Conservation (phyloP, 2,329 filamentous ascomycete species). For the Fusarium albosuccineum region DNA sequence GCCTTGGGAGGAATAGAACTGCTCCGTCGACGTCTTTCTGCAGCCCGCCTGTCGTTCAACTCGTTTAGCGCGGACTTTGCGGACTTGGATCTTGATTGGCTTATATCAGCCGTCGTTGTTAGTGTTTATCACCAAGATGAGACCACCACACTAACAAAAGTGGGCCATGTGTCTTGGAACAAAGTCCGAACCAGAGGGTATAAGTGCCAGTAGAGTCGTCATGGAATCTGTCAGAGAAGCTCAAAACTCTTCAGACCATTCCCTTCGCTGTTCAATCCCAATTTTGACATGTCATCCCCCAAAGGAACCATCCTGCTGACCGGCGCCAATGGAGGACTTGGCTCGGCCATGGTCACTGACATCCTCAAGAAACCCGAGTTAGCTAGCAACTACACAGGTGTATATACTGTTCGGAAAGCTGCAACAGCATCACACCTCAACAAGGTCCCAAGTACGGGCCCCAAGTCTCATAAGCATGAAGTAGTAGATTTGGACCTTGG, state of each 20-base stretch:
- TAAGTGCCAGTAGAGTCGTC: constrained; percentile 22
- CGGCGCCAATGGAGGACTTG: constrained; percentile 56
- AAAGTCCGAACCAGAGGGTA: constrained; percentile 16
- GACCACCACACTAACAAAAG: constrained; percentile 29
- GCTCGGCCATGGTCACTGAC: constrained; percentile 49
- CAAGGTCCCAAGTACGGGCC: constrained; percentile 38
- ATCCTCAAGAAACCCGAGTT: constrained; percentile 48
- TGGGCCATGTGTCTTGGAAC: neutral
- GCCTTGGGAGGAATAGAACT: neutral
- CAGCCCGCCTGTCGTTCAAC: neutral
- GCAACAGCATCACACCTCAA: constrained; percentile 48
- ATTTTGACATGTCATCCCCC: constrained; percentile 26
- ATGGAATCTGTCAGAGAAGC: neutral
- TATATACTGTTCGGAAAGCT: constrained; percentile 54
- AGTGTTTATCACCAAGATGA: neutral
- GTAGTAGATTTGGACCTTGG: constrained; percentile 51
- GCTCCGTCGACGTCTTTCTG: neutral
- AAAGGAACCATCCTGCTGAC: constrained; percentile 54
- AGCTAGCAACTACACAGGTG: constrained; percentile 49
- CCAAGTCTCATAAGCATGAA: constrained; percentile 48
- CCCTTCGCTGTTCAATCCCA: neutral
- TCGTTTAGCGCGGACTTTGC: constrained; percentile 21
- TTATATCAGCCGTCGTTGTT: constrained; percentile 43
- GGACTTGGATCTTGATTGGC: constrained; percentile 32
- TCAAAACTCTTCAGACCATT: neutral